Conservation (phyloP, 148 eudicot species). For the Vaccinium corymbosum region DNA sequence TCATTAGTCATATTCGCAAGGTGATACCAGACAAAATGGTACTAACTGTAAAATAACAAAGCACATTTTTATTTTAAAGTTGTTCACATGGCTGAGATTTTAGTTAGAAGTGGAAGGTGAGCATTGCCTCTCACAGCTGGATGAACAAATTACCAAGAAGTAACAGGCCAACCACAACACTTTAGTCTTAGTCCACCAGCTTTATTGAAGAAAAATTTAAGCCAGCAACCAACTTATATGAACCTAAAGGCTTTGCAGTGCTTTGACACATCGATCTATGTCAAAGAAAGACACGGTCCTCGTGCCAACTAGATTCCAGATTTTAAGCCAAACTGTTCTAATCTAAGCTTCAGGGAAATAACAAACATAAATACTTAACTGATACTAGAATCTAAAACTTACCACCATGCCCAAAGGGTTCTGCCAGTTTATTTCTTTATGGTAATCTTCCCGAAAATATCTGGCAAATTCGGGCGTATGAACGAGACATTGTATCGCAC, state of each 20-base stretch:
- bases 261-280: neutral
- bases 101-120: neutral
- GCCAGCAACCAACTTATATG: neutral
- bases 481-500: slow-evolving; percentile 96
- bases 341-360: neutral
- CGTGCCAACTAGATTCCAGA: neutral
- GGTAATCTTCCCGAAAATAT: slow-evolving; percentile 87
- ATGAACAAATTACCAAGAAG: neutral
- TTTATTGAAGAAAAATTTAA: neutral
- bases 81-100: neutral
- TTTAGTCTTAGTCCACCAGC: neutral
- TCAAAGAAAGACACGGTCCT: neutral
- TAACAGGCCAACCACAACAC: neutral
- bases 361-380: neutral
- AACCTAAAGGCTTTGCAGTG: neutral
- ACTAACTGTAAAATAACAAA: neutral
- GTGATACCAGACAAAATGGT: neutral
- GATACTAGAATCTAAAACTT: slow-evolving; percentile 32
- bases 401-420: slow-evolving; percentile 98
- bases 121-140: neutral
- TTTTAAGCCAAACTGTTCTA: neutral
- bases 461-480: slow-evolving; percentile 95
- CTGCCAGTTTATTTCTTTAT: slow-evolving; percentile 77
- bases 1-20: neutral
- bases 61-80: neutral